Evolutionary conservation across 164 flowering plant genomes (phyloP).

Genomic region (Berberis vulgaris): DNA sequence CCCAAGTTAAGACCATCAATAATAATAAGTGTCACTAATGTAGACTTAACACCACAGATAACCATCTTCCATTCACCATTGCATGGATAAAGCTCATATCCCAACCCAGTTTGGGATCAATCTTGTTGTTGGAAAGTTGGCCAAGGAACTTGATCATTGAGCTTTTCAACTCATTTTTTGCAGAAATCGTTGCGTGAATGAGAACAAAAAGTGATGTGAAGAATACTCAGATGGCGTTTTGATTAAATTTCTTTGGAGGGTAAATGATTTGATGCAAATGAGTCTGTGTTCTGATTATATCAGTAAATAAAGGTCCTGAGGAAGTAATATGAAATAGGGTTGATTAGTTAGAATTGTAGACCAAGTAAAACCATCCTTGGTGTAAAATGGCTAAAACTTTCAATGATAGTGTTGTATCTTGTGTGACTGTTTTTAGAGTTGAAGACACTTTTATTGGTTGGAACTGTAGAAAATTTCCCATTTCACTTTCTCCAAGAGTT

Average conservation of each 20-base stretch:
- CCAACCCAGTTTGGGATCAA: slow-evolving; percentile 27
- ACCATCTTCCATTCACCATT: slow-evolving; percentile 28
- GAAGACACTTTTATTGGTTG: too few species aligned
- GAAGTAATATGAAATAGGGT: too few species aligned
- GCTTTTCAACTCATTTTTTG: slow-evolving; percentile 17
- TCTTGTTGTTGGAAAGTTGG: slow-evolving; percentile 13
- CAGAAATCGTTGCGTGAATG: slow-evolving; percentile 15
- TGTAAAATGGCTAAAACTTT: too few species aligned
- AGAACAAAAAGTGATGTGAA: slow-evolving; percentile 20
- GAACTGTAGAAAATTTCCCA: too few species aligned
- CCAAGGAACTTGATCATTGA: slow-evolving; percentile 24
- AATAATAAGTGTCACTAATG: slow-evolving; percentile 14
- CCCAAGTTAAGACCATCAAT: slow-evolving; percentile 14
- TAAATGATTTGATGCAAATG: not conserved
- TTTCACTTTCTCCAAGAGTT: too few species aligned
- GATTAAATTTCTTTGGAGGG: slow-evolving; percentile 15
- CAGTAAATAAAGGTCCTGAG: too few species aligned
- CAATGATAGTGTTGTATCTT: too few species aligned
- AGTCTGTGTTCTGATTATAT: too few species aligned
- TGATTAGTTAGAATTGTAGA: too few species aligned
- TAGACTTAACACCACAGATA: slow-evolving; percentile 8
- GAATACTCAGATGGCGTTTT: slow-evolving; percentile 21
- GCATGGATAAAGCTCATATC: slow-evolving; percentile 35
- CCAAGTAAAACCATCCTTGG: too few species aligned
- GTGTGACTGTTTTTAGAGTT: too few species aligned